Conservation (phyloP, 2,329 filamentous ascomycete species). For the Hypocrella siamensis region DNA sequence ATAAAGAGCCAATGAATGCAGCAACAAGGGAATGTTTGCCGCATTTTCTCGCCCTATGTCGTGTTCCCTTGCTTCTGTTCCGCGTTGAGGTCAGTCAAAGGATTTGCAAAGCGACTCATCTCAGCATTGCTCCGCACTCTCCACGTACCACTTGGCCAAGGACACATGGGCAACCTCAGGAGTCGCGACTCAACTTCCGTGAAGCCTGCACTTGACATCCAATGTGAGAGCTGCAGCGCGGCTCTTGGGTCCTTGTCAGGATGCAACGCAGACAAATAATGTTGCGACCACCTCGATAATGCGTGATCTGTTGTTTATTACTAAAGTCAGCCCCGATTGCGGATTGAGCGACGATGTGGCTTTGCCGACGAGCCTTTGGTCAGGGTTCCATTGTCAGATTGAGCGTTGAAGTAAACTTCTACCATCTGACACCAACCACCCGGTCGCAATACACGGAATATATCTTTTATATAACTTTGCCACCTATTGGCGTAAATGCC, state of each 20-base stretch:
- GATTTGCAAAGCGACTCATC: background rate
- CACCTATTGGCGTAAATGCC: conserved; percentile 62
- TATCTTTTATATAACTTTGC: conserved; percentile 61
- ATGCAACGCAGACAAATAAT: conserved; percentile 46
- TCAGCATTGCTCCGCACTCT: background rate
- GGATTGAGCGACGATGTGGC: conserved; percentile 20
- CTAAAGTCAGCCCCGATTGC: background rate
- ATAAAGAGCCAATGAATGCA: conserved; percentile 40
- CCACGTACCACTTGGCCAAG: conserved; percentile 46
- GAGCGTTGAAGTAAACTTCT: conserved; percentile 74
- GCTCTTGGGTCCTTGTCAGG: conserved; percentile 51
- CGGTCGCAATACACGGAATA: conserved; percentile 53
- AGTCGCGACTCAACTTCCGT: conserved; percentile 50
- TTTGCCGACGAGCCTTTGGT: conserved; percentile 38
- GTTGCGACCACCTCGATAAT: too few species aligned
- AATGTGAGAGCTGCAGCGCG: conserved; percentile 40
- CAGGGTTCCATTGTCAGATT: conserved; percentile 72
- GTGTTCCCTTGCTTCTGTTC: conserved; percentile 30
- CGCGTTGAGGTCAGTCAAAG: background rate
- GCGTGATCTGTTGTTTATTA: conserved; percentile 34
- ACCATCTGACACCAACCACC: conserved; percentile 80
- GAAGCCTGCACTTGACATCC: conserved; percentile 48
- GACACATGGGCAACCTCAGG: conserved; percentile 52
- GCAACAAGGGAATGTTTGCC: conserved; percentile 36
- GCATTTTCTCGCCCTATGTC: conserved; percentile 38